Evolutionary conservation across 169 alveolate species (phyloP).

Genomic region (Plasmodium gaboni): DNA sequence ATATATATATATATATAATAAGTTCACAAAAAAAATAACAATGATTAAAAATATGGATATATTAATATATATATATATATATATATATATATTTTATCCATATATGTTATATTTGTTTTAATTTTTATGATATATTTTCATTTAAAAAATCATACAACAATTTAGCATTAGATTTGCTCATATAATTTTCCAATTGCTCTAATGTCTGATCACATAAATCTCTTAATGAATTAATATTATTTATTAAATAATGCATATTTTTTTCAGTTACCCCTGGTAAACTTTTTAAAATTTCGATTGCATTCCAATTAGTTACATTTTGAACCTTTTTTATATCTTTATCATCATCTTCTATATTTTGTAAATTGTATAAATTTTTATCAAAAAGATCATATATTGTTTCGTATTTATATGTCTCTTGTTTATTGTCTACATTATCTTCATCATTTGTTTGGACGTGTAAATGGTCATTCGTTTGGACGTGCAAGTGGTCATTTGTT

Average conservation of each 20-base stretch:
- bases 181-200: constrained; percentile 59
- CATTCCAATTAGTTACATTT: constrained; percentile 64
- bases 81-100: too few species aligned
- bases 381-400: constrained; percentile 61
- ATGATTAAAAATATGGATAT: neutral
- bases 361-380: constrained; percentile 24
- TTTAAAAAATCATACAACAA: constrained; percentile 66
- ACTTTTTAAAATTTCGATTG: constrained; percentile 61
- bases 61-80: too few species aligned
- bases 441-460: constrained; percentile 1
- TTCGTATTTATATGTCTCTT: constrained; percentile 31
- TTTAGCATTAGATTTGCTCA: constrained; percentile 74
- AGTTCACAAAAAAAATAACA: too few species aligned
- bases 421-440: constrained; percentile 7
- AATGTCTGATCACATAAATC: constrained; percentile 54
- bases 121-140: constrained; percentile 23
- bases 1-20: too few species aligned
- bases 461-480: neutral
- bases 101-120: neutral
- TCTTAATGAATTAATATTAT: constrained; percentile 57
- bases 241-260: constrained; percentile 69
- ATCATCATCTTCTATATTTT: constrained; percentile 1
- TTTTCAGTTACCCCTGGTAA: constrained; percentile 71
- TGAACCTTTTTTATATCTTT: constrained; percentile 31
- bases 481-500: neutral